These are phyloP conservation scores for Dactylellina drechsleri DNA, from an alignment of 2,329 filamentous ascomycete genomes.

Conservation along the genomic window DNA sequence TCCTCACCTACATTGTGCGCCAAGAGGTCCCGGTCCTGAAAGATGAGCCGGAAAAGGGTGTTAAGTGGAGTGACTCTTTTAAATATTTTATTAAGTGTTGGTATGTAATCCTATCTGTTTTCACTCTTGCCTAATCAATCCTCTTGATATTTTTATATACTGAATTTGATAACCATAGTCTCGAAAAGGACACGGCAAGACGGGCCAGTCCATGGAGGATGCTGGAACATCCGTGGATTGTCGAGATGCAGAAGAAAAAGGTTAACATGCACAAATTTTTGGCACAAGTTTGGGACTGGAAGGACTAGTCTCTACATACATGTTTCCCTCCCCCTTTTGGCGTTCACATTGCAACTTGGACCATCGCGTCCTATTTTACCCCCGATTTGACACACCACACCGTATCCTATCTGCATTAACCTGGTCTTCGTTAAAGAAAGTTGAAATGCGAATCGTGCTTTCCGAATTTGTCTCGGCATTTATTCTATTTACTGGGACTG, in stretches of 20 bases:
- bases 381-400: no score
- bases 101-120: conserved; percentile 68
- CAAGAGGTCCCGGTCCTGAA: conserved; percentile 95
- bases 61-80: conserved; percentile 96
- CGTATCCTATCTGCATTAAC: background rate
- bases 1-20: conserved; percentile 95
- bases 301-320: conserved; percentile 66
- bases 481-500: conserved; percentile 21
- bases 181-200: conserved; percentile 89
- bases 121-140: background rate
- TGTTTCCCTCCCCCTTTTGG: background rate
- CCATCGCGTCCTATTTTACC: no score
- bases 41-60: conserved; percentile 87
- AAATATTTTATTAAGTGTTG: conserved; percentile 99
- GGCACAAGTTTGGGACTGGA: conserved; percentile 96
- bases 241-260: conserved; percentile 92
- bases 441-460: conserved; percentile 5
- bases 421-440: conserved; percentile 6
- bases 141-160: background rate
- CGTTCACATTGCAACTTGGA: no score
- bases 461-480: conserved; percentile 12
- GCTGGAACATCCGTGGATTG: conserved; percentile 98
- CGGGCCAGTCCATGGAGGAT: conserved; percentile 97
- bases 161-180: conserved; percentile 66
- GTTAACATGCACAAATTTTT: conserved; percentile 98